phyloP scores from a whole-genome alignment of 2,329 filamentous ascomycete genomes.

The Podosphaera aphanis region DNA sequence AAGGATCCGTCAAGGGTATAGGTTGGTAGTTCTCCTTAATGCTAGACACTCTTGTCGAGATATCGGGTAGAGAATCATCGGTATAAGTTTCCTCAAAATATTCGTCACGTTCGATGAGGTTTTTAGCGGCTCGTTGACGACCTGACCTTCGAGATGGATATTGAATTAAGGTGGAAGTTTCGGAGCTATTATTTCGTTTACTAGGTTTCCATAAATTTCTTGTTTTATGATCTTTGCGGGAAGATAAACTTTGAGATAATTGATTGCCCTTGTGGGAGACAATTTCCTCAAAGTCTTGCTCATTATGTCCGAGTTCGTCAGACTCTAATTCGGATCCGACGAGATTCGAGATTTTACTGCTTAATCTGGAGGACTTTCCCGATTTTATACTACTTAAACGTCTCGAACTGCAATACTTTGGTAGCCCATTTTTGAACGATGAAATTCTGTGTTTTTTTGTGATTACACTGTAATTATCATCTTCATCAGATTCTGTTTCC shows the following conservation, averaged over 20 bases:
- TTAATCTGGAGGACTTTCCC: background rate
- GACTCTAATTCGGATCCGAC: background rate
- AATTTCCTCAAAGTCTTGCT: background rate
- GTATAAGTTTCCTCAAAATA: slow-evolving; percentile 24
- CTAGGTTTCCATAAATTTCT: background rate
- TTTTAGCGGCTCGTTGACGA: slow-evolving; percentile 16
- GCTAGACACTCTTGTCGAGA: slow-evolving; percentile 31
- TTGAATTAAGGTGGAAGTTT: background rate
- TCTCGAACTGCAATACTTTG: background rate
- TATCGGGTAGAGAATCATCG: slow-evolving; percentile 22
- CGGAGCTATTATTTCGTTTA: background rate
- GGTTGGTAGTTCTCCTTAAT: slow-evolving; percentile 53
- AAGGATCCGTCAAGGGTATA: slow-evolving; percentile 36
- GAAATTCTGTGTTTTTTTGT: background rate
- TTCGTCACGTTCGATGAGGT: slow-evolving; percentile 26
- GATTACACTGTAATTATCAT: slow-evolving; percentile 1
- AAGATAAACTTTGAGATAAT: background rate
- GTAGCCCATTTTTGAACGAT: background rate
- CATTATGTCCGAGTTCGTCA: background rate
- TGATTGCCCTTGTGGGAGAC: background rate
- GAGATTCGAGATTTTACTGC: background rate
- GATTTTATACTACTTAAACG: background rate
- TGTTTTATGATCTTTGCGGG: background rate
- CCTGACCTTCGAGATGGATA: slow-evolving; percentile 16
- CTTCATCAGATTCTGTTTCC: slow-evolving; percentile 7